These are phyloP conservation scores for Colletotrichum zoysiae DNA, from an alignment of 2,329 filamentous ascomycete species.

Conservation along the genomic window DNA sequence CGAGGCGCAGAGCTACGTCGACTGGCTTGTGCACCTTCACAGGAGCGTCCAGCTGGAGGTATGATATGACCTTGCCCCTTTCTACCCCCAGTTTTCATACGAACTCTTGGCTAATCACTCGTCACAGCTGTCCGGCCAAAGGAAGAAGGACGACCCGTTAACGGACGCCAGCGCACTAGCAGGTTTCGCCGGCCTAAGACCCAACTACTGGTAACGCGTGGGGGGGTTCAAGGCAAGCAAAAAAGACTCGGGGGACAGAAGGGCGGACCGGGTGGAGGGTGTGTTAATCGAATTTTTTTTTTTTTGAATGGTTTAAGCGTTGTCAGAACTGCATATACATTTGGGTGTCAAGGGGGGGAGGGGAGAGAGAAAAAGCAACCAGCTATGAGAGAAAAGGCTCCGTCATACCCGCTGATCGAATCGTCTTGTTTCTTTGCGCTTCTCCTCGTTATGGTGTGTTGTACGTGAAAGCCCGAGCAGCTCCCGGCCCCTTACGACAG, in stretches of 20 bases:
- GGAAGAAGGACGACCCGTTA: conserved; percentile 74
- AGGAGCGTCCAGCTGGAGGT: conserved; percentile 92
- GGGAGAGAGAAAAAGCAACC: conserved; percentile 8
- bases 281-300: conserved; percentile 6
- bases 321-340: conserved; percentile 40
- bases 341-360: conserved; percentile 21
- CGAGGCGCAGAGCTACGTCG: conserved; percentile 97
- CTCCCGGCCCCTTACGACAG: not conserved
- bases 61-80: conserved; percentile 47
- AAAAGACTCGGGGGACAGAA: not conserved
- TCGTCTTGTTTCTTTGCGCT: not conserved
- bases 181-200: conserved; percentile 70
- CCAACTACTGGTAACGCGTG: conserved; percentile 67
- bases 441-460: not conserved
- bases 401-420: conserved; percentile 6
- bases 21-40: conserved; percentile 97
- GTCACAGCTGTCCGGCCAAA: conserved; percentile 73
- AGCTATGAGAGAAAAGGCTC: conserved; percentile 14
- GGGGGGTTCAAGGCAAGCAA: not conserved
- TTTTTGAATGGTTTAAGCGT: conserved; percentile 36
- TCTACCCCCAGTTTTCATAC: too few relatives aligned
- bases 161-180: conserved; percentile 63
- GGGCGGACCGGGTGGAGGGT: not conserved
- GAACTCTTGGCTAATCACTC: conserved; percentile 27
- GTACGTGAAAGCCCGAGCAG: not conserved